Base-by-base conservation (phyloP, 2,329 filamentous ascomycete species). In the Hypoxylon rubiginosum region DNA sequence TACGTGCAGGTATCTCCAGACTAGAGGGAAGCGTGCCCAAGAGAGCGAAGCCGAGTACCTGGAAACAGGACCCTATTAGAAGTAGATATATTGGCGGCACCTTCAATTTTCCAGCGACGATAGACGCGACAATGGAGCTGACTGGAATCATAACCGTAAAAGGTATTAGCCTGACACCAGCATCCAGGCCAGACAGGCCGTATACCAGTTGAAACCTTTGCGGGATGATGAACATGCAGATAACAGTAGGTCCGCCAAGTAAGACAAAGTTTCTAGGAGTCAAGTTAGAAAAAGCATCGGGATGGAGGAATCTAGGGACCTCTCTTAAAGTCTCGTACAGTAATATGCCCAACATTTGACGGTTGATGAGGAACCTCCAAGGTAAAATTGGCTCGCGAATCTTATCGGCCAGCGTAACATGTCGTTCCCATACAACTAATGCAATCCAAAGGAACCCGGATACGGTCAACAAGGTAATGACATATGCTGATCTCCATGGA, bases 401-500 rank as follows among this genome's bases (percentile, higher is more conserved):
- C 4, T 41, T 41, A 17, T 58, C 24, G 0, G 62, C 53, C 13
- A 62, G 39, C 2, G 71, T 72, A 5, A 72, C 68, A 49, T 66
- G 15, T 4, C 67, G 62, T 48, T 73, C 71, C 71, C 71, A 72
- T 1, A 62, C 1, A 3, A 50, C 19, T 11, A 71, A 19, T 1
- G 9, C 17, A n/a, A 66, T 60, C 70, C 70, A 72, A 2, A 71
- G 43, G 9, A 73, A 2, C 1, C 57, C 68, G 10, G 70, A 69
- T 9, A 65, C 1, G 2, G 19, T 62, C 19, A 73, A 53, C 5
- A 73, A 46, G 1, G 65, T 63, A 21, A 73, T 73, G 4, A 73
- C 70, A 41, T 72, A 73, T 1, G 68, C 64, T 11, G 71, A 73
- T 1, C 32, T 67, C 71, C 71, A 73, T 4, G 67, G 63, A 21